Conservation (phyloP, 1,284 basidiomycete species). For the Ganoderma sp. region DNA sequence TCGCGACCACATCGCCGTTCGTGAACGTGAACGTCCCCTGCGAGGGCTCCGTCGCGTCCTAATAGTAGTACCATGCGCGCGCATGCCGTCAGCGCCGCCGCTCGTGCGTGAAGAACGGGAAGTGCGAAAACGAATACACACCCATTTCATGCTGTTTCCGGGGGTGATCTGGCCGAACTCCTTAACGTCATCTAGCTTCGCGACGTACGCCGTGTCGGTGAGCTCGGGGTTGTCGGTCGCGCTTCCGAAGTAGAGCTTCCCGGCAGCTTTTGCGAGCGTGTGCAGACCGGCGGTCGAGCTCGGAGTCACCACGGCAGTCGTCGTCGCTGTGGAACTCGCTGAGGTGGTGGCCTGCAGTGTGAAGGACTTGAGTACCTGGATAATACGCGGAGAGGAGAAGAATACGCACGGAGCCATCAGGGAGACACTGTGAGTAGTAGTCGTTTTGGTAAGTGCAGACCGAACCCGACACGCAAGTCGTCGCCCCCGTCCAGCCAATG, state of each 20-base stretch:
- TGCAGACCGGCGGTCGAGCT: slow-evolving; percentile 40
- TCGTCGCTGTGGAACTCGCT: not conserved
- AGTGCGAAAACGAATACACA: slow-evolving; percentile 27
- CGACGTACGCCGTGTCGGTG: slow-evolving; percentile 51
- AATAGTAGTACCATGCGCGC: not conserved
- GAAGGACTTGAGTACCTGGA: not conserved
- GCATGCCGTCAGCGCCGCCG: not conserved
- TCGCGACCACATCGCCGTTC: slow-evolving; percentile 51
- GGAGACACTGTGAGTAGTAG: slow-evolving; percentile 44
- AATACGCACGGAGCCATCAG: slow-evolving; percentile 18
- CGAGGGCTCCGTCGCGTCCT: slow-evolving; percentile 60
- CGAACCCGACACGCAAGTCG: slow-evolving; percentile 41
- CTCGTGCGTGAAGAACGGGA: not conserved
- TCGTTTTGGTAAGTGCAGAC: slow-evolving; percentile 33
- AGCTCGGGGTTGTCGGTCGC: slow-evolving; percentile 65
- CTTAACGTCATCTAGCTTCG: slow-evolving; percentile 47
- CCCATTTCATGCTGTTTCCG: slow-evolving; percentile 65
- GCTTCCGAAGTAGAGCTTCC: slow-evolving; percentile 64
- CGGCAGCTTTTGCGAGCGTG: slow-evolving; percentile 51
- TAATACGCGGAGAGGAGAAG: not conserved
- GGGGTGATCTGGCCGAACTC: slow-evolving; percentile 60
- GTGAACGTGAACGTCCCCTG: slow-evolving; percentile 55
- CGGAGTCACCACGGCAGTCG: slow-evolving; percentile 13
- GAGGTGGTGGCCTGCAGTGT: slow-evolving; percentile 6
- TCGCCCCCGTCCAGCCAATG: slow-evolving; percentile 43